Evolutionary conservation across 371 early-diverging fungal genomes (phyloP), one percentile per base, ranked within the genome.

Genomic region (Dinochytrium kinnereticum): DNA sequence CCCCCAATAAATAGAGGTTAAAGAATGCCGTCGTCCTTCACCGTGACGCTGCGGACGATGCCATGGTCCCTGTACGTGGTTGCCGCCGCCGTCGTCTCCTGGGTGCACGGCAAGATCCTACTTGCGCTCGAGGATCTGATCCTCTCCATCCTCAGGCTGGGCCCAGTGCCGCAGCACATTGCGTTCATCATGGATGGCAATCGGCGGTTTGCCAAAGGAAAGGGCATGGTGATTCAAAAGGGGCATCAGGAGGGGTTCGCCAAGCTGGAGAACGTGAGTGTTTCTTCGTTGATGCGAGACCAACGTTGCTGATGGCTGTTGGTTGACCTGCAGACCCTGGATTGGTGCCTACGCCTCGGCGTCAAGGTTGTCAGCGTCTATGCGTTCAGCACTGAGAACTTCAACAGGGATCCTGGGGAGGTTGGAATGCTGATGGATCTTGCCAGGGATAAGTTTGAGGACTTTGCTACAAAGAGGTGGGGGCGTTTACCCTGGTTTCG

Each of bases 181-280:
- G 99, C 93, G 0, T 96, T 99, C 79, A 95, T 99, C 67, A 93
- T 98, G 90, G 99, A 99, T 81, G 99, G 99, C 10, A 99, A 99
- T 86, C 86, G 99, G 70, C 90, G 99, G 40, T 99, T 88, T 81
- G 97, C 85, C 3, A 74, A 73, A 72, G 88, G 87, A 53, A 74
- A 77, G 5, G 86, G 91, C 28, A 73, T 88, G 70, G 75, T 82
- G 24, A 82, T 86, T 21, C 76, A 76, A 3, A 85, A 86, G 17
- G 99, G 98, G 19, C 98, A 98, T 79, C 83, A 89, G 38, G 87
- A 87, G 55, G 99, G 98, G 17, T 96, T 92, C 77, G 81, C 86
- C 31, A 88, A 88, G 71, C 82, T 96, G 33, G 89, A 92, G 82
- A 81, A 91, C 73, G 79, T 83, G 31, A 31, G 55, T 15, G 30